Base-by-base conservation (phyloP, 371 early-diverging fungal species). In the Rhizopus arrhizus region DNA sequence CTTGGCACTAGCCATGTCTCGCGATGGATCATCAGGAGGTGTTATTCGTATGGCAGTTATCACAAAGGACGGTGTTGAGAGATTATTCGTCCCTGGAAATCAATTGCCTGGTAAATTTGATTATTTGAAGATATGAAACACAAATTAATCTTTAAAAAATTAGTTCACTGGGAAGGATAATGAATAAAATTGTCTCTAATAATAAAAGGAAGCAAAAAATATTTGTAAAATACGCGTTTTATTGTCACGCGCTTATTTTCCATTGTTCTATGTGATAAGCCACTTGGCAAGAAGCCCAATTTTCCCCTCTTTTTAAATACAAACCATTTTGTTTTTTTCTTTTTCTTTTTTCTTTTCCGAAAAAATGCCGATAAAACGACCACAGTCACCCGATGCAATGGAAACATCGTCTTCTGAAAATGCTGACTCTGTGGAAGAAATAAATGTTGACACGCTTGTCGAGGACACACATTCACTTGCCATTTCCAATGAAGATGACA, bases 1-100 rank as follows among this genome's bases (percentile, higher is more conserved):
- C 15, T 79, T 99, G 63, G 76, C 96, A 33, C 83, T 97, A 61
- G 99, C 99, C 22, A 99, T 99, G 88, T 82, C 94, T 31, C 85
- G 99, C 63, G 99, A 99, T 77, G 99, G 97, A 36, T 93, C 95
- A 22, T 98, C 99, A 32, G 99, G 99, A 59, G 99, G 99, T 69
- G 93, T 94, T 53, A 93, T 99, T 64, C 90, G 99, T 59, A 75
- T 99, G 68, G 97, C 99, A 7, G 84, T 99, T 53, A 98, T 99
- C 58, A 94, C 91, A 54, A 82, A 94, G 72, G 87, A 89, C 35
- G 93, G 94, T 35, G 97, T 98, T 12, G 90, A 96, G 69, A 85
- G 96, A 62, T 73, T 91, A 60, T 93, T 97, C 78, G 81, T 95
- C 61, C 92, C 93, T 45, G 99, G 99, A 47, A 80, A 95, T 69